Percentiles rank a stretch among this genome's conserved stretches.
phyloP scores from a whole-genome alignment of 805 yeast species.

The Lachancea kluyveri region DNA sequence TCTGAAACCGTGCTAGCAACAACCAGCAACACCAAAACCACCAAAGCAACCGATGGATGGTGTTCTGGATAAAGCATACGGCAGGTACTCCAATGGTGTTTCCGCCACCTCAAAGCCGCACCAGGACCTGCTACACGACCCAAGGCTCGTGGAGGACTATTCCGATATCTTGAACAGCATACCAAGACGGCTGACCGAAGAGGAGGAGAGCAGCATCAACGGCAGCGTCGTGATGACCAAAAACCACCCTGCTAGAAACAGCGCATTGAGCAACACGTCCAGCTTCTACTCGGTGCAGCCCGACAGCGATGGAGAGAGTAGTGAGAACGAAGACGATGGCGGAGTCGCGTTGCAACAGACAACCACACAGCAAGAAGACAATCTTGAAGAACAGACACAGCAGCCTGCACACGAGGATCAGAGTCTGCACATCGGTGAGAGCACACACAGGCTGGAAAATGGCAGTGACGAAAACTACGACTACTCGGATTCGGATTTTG shows the following conservation, averaged over 20 bases:
- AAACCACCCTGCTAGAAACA: slow-evolving; percentile 1
- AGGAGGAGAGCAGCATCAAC: slow-evolving; percentile 17
- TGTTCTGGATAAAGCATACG: slow-evolving; percentile 9
- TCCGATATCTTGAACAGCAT: slow-evolving; percentile 20
- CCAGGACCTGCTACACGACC: slow-evolving; percentile 23
- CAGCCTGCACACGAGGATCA: background rate
- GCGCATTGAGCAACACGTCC: slow-evolving; percentile 13
- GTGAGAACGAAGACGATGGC: background rate
- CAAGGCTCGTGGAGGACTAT: slow-evolving; percentile 26
- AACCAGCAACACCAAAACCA: slow-evolving; percentile 2
- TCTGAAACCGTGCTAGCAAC: slow-evolving; percentile 4
- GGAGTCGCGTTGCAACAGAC: too few species aligned
- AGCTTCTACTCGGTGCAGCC: slow-evolving; percentile 10
- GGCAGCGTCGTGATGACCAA: slow-evolving; percentile 28
- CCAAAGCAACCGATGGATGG: slow-evolving; percentile 8
- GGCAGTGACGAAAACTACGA: slow-evolving; percentile 20
- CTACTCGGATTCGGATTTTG: slow-evolving; percentile 33
- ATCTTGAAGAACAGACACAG: background rate
- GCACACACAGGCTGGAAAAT: too few species aligned
- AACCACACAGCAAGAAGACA: too few species aligned
- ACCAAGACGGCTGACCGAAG: slow-evolving; percentile 8
- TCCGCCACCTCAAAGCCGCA: slow-evolving; percentile 3
- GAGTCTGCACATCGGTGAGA: too few species aligned
- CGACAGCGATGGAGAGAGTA: slow-evolving; percentile 1
- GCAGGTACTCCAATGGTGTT: slow-evolving; percentile 7